Evolutionary conservation across 1,284 basidiomycete species (phyloP).

Genomic region (Cerioporus squamosus): DNA sequence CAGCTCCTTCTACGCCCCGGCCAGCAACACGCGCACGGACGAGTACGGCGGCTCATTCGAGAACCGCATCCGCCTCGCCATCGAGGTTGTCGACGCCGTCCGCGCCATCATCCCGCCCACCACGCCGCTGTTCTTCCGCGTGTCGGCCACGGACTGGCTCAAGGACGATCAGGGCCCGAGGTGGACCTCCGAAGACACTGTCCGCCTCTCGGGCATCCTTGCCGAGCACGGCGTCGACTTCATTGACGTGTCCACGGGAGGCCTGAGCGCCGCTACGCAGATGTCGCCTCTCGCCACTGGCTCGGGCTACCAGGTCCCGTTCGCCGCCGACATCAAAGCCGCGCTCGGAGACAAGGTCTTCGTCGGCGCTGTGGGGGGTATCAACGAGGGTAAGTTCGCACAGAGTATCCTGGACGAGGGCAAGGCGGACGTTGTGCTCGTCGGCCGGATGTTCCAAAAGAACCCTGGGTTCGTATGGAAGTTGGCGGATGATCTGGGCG

Average conservation of each 20-base stretch:
- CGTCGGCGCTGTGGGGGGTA: slow-evolving; percentile 62
- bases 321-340: slow-evolving; percentile 53
- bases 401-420: slow-evolving; percentile 57
- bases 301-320: slow-evolving; percentile 49
- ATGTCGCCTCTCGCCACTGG: slow-evolving; percentile 8
- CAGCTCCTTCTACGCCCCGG: slow-evolving; percentile 54
- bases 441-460: slow-evolving; percentile 60
- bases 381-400: slow-evolving; percentile 57
- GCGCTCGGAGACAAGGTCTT: slow-evolving; percentile 42
- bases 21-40: slow-evolving; percentile 58
- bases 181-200: too few species aligned
- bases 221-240: slow-evolving; percentile 53
- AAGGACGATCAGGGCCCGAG: too few species aligned
- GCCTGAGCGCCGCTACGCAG: slow-evolving; percentile 39
- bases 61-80: slow-evolving; percentile 52
- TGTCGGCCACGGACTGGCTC: too few species aligned
- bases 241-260: slow-evolving; percentile 57
- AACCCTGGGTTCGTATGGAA: slow-evolving; percentile 53
- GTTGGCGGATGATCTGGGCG: slow-evolving; percentile 56
- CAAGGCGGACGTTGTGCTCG: slow-evolving; percentile 44
- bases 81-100: slow-evolving; percentile 53
- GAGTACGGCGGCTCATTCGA: slow-evolving; percentile 62
- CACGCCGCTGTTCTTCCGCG: slow-evolving; percentile 65
- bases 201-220: slow-evolving; percentile 35
- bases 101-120: slow-evolving; percentile 54